Base-by-base conservation (phyloP, 208 protist species). In the Tritrichomonas foetus region DNA sequence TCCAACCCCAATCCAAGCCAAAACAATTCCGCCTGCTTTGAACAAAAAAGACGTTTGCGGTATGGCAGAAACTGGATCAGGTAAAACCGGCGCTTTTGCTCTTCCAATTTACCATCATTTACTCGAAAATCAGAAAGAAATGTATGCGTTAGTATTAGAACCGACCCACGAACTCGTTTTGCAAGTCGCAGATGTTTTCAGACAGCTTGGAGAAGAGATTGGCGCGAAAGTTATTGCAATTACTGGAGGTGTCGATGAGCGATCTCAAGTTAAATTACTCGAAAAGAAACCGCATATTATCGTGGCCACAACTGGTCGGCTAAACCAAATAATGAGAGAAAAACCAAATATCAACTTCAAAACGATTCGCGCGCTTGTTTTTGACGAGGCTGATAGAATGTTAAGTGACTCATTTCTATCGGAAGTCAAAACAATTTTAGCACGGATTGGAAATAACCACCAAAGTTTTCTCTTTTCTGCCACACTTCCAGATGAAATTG, bases 381-480 rank as follows among this genome's bases (percentile, higher is more conserved):
- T 89, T n/a, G 78, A 89, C 57, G 78, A 89, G 57, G 78, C 78
- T 27, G 78, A 89, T 89, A 33, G 57, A 33, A 89, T 89, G 78
- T 16, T 57, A 22, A 3, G 74, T 53, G 74, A 93, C 39, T 66
- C 50, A 57, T 94, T 78, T 92, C 33, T 47, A 25, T 30, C 0
- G 5, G 64, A 74, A 66, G 47, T 93, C 33, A 8, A 27, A 39
- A 0, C 39, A 39, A 74, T 93, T 69, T 16, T 69, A 16, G 44
- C 0, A 9, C 8, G 82, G 22, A 44, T 80, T 39, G 33, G 25
- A 11, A 0, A 1, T 55, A 95, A 97, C 94, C 96, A 97, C 13
- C 96, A 96, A 78, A 98, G 96, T 8, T 94, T 97, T 66, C 96
- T 98, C 94, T 98, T 97, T 94, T 96, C 95, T 49, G 94, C 97